A percentile compares a stretch with the other conserved stretches of the same genome.
phyloP scores from a whole-genome alignment of 2,329 filamentous ascomycete species.

The Sporothrix pseudoabietina region DNA sequence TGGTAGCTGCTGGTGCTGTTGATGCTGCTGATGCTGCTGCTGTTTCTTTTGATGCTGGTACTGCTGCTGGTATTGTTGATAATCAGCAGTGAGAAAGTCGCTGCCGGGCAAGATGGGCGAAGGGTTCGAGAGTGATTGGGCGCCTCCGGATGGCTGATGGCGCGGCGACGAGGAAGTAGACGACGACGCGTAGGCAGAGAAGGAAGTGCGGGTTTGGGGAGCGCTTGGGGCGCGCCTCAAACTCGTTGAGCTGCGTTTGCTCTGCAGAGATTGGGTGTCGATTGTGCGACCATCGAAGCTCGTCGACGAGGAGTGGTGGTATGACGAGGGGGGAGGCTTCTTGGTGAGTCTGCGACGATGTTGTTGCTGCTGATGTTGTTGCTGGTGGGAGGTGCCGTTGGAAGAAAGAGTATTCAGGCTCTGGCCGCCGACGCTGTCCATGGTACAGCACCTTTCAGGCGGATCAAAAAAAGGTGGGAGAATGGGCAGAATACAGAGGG shows the following conservation, averaged over 20 bases:
- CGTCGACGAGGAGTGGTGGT: conserved; percentile 53
- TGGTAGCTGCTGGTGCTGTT: conserved; percentile 29
- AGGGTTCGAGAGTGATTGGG: conserved; percentile 41
- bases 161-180: conserved; percentile 51
- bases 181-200: conserved; percentile 51
- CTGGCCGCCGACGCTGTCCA: conserved; percentile 45
- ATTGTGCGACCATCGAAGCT: conserved; percentile 54
- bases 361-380: conserved; percentile 23
- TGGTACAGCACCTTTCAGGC: conserved; percentile 43
- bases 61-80: conserved; percentile 37
- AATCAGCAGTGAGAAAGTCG: conserved; percentile 49
- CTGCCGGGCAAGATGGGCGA: conserved; percentile 51
- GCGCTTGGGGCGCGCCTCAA: conserved; percentile 63
- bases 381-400: conserved; percentile 48
- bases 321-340: conserved; percentile 57
- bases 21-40: conserved; percentile 30
- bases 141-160: conserved; percentile 45
- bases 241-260: conserved; percentile 65
- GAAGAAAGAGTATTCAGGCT: conserved; percentile 47
- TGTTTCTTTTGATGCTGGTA: not conserved
- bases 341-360: conserved; percentile 63
- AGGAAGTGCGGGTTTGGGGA: conserved; percentile 53
- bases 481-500: conserved; percentile 10
- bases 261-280: conserved; percentile 61
- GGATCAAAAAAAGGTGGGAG: conserved; percentile 18